These are phyloP conservation scores for Epicoccum sorghinum DNA, from an alignment of 2,329 filamentous ascomycete species.

Conservation along the genomic window DNA sequence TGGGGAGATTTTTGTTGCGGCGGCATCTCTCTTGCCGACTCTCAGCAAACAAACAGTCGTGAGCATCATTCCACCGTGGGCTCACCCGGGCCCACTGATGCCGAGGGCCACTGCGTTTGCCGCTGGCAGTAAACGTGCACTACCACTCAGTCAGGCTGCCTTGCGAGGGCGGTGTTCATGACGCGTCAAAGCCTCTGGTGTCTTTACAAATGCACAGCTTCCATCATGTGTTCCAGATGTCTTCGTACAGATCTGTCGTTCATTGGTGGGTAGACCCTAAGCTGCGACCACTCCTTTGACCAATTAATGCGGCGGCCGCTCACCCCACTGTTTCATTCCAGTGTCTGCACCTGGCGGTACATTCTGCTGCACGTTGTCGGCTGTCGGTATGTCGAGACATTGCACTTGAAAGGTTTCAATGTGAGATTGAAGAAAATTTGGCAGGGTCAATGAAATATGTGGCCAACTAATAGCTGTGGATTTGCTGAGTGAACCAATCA, in stretches of 20 bases:
- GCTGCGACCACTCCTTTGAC: not conserved
- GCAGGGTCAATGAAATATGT: too few relatives aligned
- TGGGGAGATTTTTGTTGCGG: conserved; percentile 27
- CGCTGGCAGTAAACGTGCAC: conserved; percentile 4
- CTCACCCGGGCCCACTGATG: conserved; percentile 19
- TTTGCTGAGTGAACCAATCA: too few relatives aligned
- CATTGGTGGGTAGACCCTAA: conserved; percentile 7
- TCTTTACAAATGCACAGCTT: conserved; percentile 2
- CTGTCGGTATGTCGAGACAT: too few relatives aligned
- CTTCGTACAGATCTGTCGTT: conserved; percentile 2
- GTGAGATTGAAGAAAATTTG: too few relatives aligned
- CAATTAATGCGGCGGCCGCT: not conserved
- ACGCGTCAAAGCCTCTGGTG: conserved; percentile 10
- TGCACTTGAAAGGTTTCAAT: too few relatives aligned
- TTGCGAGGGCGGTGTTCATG: conserved; percentile 14
- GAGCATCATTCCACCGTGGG: conserved; percentile 31
- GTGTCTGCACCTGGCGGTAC: too few relatives aligned
- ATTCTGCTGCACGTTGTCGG: too few relatives aligned
- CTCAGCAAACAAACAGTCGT: conserved; percentile 8
- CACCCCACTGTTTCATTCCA: too few relatives aligned
- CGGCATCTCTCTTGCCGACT: conserved; percentile 24
- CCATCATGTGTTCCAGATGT: conserved; percentile 2
- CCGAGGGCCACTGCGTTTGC: conserved; percentile 6
- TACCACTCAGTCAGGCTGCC: not conserved
- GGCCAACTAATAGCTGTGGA: too few relatives aligned